Evolutionary conservation across 169 alveolate species (phyloP).

Genomic region (Amoebophrya sp.): DNA sequence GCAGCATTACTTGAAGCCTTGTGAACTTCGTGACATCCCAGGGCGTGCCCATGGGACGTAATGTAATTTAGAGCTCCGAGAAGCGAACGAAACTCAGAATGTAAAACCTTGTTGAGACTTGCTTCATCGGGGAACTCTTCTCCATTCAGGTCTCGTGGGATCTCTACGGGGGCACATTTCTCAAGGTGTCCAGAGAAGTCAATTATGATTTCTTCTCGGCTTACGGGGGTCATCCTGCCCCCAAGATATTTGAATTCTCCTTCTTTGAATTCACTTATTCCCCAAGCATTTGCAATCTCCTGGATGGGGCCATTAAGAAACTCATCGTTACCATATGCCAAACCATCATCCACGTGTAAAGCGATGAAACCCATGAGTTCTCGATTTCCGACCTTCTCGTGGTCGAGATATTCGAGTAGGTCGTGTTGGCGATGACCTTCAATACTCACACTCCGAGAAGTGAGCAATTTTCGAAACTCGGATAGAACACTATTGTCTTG

Average conservation of each 20-base stretch:
- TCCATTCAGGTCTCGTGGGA: neutral
- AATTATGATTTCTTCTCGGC: neutral
- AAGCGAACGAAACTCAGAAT: neutral
- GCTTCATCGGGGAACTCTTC: neutral
- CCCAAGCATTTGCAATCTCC: neutral
- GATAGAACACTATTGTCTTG: too few relatives aligned
- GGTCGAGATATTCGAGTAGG: neutral
- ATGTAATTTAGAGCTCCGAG: neutral
- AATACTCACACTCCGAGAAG: too few relatives aligned
- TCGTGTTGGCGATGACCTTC: neutral
- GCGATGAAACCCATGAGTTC: neutral
- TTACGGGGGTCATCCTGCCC: neutral
- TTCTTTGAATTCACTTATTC: neutral
- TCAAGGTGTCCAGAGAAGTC: neutral
- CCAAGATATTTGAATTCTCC: neutral
- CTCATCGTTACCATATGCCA: neutral
- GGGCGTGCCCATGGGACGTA: neutral
- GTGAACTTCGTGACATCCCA: neutral
- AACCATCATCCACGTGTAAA: neutral
- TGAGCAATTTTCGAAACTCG: too few relatives aligned
- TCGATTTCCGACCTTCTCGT: neutral
- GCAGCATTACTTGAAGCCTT: neutral
- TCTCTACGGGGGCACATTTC: neutral
- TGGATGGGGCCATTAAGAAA: neutral
- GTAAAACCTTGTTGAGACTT: neutral